phyloP scores from a whole-genome alignment of 2,329 filamentous ascomycete genomes.

The Verticillium klebahnii region DNA sequence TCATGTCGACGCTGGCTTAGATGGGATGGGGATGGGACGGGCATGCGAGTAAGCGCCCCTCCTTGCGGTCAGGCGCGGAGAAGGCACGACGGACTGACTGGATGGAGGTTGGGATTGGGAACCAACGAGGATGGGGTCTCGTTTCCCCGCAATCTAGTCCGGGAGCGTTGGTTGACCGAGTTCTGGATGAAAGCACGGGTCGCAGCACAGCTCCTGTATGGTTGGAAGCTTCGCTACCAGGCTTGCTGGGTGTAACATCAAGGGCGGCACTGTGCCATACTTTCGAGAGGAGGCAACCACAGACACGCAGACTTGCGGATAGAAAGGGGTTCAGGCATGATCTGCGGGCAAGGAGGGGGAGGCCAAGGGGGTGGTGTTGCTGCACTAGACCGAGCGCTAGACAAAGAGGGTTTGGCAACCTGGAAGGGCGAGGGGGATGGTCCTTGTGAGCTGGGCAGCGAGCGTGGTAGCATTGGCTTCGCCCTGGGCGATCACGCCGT shows the following conservation, averaged over 20 bases:
- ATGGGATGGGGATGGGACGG: background rate
- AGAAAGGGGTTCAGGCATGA: background rate
- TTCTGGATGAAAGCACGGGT: background rate
- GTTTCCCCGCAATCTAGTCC: background rate
- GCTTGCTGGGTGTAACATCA: background rate
- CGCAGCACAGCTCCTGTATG: background rate
- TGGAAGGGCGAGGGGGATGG: background rate
- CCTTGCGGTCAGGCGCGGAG: background rate
- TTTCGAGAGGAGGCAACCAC: background rate
- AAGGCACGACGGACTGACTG: background rate
- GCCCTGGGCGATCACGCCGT: background rate
- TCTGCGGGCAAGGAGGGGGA: background rate
- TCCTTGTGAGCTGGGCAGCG: background rate
- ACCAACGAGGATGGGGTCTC: background rate
- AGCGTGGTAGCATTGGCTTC: background rate
- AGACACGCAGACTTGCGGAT: background rate
- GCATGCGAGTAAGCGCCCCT: background rate
- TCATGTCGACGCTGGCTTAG: background rate
- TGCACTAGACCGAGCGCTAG: background rate
- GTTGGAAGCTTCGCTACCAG: background rate
- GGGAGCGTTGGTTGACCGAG: background rate
- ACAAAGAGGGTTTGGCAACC: background rate
- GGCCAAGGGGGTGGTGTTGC: background rate
- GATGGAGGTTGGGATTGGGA: background rate
- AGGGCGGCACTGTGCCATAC: background rate